These are phyloP conservation scores for Amaranthus tricolor DNA, from an alignment of 179 eudicot genomes.

Conservation along the genomic window DNA sequence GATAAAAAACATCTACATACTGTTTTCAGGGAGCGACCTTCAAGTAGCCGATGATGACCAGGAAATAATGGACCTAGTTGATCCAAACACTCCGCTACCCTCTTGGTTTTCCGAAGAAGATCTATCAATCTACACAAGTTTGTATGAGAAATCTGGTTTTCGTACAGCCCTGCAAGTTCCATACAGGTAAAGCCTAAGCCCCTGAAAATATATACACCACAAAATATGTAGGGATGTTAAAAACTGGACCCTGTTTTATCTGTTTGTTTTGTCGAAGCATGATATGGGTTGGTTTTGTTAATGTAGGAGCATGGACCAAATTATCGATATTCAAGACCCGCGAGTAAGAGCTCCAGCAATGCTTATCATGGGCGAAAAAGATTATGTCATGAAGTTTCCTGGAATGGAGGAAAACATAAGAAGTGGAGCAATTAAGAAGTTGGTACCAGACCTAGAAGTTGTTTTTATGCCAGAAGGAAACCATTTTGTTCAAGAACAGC, in stretches of 20 bases:
- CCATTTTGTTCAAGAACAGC: slow-evolving; percentile 77
- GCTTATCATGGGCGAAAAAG: slow-evolving; percentile 37
- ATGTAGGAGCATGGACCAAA: slow-evolving; percentile 17
- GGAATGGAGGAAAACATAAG: slow-evolving; percentile 53
- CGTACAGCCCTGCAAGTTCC: slow-evolving; percentile 43
- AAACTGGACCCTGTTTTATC: neutral
- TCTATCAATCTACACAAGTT: slow-evolving; percentile 27
- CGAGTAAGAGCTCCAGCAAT: slow-evolving; percentile 24
- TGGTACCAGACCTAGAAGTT: slow-evolving; percentile 58
- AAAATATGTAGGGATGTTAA: neutral
- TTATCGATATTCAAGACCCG: slow-evolving; percentile 16
- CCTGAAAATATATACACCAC: neutral
- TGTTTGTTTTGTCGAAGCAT: neutral
- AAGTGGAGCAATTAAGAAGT: slow-evolving; percentile 40
- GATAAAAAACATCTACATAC: slow-evolving; percentile 34
- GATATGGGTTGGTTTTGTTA: slow-evolving; percentile 7
- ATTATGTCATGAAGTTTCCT: slow-evolving; percentile 29
- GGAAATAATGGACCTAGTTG: slow-evolving; percentile 44
- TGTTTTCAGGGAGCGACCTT: slow-evolving; percentile 40
- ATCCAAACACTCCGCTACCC: slow-evolving; percentile 37
- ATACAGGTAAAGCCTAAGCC: slow-evolving; percentile 31
- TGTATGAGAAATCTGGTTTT: slow-evolving; percentile 38
- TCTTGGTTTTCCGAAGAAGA: slow-evolving; percentile 41
- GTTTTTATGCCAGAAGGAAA: slow-evolving; percentile 53
- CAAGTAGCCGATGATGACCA: slow-evolving; percentile 36